Conservation (phyloP, 495 filamentous ascomycete genomes). For the Neurospora tetrasperma region DNA sequence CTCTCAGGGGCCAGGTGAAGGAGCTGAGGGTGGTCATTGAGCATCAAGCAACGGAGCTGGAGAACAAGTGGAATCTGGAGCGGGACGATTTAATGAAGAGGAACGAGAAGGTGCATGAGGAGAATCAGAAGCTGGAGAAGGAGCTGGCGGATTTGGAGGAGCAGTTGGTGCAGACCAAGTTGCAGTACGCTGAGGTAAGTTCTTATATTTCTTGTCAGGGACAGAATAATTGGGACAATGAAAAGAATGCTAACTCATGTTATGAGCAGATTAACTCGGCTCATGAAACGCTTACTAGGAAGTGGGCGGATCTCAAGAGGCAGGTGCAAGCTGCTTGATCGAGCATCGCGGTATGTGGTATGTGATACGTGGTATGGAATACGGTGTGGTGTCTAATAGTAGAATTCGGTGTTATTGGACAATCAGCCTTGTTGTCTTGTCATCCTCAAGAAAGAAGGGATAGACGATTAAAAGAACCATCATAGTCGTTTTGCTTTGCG, state of each 20-base stretch:
- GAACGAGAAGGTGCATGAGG: slow-evolving; percentile 88
- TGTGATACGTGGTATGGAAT: background rate
- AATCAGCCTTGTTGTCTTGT: background rate
- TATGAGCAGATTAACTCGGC: slow-evolving; percentile 51
- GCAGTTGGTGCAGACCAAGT: slow-evolving; percentile 84
- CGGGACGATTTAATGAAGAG: slow-evolving; percentile 88
- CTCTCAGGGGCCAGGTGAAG: slow-evolving; percentile 65
- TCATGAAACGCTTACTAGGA: slow-evolving; percentile 65
- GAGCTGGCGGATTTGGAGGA: slow-evolving; percentile 92
- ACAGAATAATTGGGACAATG: slow-evolving; percentile 1
- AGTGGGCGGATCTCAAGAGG: slow-evolving; percentile 73
- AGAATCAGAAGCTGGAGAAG: slow-evolving; percentile 82
- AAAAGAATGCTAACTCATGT: slow-evolving; percentile 6
- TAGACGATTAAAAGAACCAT: background rate
- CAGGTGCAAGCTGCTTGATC: slow-evolving; percentile 25
- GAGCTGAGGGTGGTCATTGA: slow-evolving; percentile 79
- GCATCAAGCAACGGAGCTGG: slow-evolving; percentile 80
- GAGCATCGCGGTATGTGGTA: slow-evolving; percentile 1
- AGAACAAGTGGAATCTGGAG: slow-evolving; percentile 68
- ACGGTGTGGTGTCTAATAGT: background rate
- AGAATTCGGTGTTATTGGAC: background rate
- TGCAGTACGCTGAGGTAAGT: slow-evolving; percentile 87
- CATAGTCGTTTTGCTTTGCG: background rate
- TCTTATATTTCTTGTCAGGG: background rate
- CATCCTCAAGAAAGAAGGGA: background rate